phyloP scores from a whole-genome alignment of 495 filamentous ascomycete genomes.

The Hypoxylon subgilvum region DNA sequence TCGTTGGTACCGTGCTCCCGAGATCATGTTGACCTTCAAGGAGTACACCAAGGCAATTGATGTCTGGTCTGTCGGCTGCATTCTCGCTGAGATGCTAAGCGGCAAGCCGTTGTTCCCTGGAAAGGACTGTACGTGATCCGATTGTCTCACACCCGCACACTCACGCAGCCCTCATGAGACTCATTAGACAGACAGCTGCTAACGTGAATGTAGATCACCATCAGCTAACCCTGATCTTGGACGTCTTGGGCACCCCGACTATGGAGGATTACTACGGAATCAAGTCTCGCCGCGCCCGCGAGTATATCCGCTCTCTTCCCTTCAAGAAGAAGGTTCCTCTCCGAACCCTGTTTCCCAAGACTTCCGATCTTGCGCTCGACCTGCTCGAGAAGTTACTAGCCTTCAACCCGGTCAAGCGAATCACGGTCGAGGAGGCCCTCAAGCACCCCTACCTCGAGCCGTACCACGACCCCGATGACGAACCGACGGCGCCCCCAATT shows the following conservation, averaged over 20 bases:
- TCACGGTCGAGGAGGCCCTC: constrained; percentile 95
- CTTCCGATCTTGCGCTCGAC: constrained; percentile 89
- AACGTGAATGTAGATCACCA: constrained; percentile 76
- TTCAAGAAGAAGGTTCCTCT: constrained; percentile 99
- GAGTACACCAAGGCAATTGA: constrained; percentile 99
- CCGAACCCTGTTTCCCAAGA: constrained; percentile 96
- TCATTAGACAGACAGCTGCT: constrained; percentile 7
- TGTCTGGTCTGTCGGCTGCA: constrained; percentile 99
- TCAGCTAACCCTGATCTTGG: constrained; percentile 95
- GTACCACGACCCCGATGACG: constrained; percentile 98
- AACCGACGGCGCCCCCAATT: constrained; percentile 94
- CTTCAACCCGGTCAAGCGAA: constrained; percentile 98
- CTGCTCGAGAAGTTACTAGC: constrained; percentile 93
- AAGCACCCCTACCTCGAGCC: constrained; percentile 98
- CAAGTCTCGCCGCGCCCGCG: constrained; percentile 95
- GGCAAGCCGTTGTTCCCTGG: constrained; percentile 98
- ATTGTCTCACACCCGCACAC: too few relatives aligned
- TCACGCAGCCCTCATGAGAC: too few relatives aligned
- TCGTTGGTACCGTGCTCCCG: constrained; percentile 97
- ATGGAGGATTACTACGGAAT: constrained; percentile 99
- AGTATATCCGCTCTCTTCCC: constrained; percentile 99
- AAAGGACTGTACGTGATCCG: constrained; percentile 83
- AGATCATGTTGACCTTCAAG: constrained; percentile 99
- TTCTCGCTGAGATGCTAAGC: constrained; percentile 99
- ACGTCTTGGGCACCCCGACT: constrained; percentile 96